phyloP scores from a whole-genome alignment of 176 grass and related monocot species.

The Zoysia japonica region DNA sequence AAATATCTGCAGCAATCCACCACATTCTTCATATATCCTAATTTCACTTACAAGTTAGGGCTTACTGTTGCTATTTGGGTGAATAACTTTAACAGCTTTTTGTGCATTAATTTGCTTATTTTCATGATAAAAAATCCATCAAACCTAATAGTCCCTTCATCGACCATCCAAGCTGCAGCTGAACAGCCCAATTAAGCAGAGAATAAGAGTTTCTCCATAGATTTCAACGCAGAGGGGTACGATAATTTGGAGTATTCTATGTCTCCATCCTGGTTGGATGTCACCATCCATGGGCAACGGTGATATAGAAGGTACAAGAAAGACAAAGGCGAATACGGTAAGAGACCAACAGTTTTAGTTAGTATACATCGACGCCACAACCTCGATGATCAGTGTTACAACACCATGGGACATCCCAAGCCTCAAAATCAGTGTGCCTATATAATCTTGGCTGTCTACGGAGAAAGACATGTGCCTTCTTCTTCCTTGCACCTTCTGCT shows the following conservation, averaged over 20 bases:
- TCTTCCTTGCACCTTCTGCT: neutral
- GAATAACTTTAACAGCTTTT: neutral
- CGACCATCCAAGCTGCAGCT: neutral
- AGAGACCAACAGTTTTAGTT: neutral
- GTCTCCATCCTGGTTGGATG: constrained; percentile 5
- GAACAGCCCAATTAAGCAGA: neutral
- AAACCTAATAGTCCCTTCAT: neutral
- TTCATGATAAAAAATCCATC: neutral
- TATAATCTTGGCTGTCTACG: constrained; percentile 4
- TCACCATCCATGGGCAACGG: neutral
- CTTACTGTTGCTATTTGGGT: neutral
- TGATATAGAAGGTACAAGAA: neutral
- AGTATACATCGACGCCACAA: constrained; percentile 21
- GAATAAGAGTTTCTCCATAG: neutral
- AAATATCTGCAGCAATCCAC: neutral
- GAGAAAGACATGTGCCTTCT: neutral
- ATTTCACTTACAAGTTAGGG: neutral
- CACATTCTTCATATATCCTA: neutral
- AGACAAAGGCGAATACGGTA: neutral
- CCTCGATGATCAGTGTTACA: constrained; percentile 1
- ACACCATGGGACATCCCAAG: neutral
- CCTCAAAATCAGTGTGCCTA: neutral
- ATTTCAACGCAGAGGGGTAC: neutral
- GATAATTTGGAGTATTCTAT: constrained; percentile 4
- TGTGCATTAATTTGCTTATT: neutral